Evolutionary conservation across 1,139 yeast species (phyloP).

Genomic region (Sugiyamaella paludigena): DNA sequence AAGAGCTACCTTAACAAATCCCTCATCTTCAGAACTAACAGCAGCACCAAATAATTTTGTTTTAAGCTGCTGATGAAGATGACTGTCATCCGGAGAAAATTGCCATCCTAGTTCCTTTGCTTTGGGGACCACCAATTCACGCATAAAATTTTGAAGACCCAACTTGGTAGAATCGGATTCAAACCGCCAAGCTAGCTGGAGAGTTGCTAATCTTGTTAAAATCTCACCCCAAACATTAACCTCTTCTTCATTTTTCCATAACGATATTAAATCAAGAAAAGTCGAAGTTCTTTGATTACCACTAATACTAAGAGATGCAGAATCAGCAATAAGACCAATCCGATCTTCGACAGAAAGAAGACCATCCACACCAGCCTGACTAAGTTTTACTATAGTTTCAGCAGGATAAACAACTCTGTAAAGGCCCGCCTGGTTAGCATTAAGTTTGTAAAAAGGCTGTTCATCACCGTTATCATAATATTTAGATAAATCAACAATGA

Average conservation of each 20-base stretch:
- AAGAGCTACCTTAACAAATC: slow-evolving; percentile 38
- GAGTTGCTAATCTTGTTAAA: slow-evolving; percentile 50
- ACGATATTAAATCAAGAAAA: slow-evolving; percentile 59
- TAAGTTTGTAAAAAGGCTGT: slow-evolving; percentile 74
- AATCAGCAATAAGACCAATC: slow-evolving; percentile 82
- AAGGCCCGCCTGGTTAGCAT: slow-evolving; percentile 79
- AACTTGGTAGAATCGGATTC: slow-evolving; percentile 45
- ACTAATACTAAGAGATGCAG: slow-evolving; percentile 66
- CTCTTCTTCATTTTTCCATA: slow-evolving; percentile 58
- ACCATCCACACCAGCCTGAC: slow-evolving; percentile 64
- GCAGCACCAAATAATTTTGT: neutral
- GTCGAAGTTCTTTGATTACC: slow-evolving; percentile 70
- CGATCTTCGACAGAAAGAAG: slow-evolving; percentile 76
- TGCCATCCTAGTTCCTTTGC: slow-evolving; percentile 61
- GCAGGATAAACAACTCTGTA: slow-evolving; percentile 77
- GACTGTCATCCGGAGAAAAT: neutral
- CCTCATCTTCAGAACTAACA: neutral
- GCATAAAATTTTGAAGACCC: neutral
- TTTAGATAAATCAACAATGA: slow-evolving; percentile 39
- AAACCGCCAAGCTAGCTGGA: slow-evolving; percentile 67
- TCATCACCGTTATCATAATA: slow-evolving; percentile 53
- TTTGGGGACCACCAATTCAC: neutral
- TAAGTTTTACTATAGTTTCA: slow-evolving; percentile 70
- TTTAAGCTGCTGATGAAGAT: neutral
- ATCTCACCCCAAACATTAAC: slow-evolving; percentile 69